These are phyloP conservation scores for Trichoderma virens DNA, from an alignment of 495 filamentous ascomycete genomes.

Conservation along the genomic window DNA sequence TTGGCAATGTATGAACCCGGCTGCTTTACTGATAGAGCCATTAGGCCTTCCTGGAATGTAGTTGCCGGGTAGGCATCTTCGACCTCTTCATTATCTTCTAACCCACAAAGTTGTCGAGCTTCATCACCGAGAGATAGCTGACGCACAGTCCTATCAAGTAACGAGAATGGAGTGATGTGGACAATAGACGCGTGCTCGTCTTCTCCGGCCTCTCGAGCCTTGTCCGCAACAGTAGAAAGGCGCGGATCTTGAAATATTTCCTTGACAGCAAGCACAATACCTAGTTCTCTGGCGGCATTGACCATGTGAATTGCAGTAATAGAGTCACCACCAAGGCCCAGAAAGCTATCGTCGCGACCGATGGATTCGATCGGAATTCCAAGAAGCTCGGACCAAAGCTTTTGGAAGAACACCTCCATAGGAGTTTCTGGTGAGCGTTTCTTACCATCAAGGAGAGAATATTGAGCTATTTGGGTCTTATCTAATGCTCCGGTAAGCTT, in stretches of 20 bases:
- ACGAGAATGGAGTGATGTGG: neutral
- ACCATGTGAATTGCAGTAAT: conserved; percentile 9
- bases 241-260: conserved; percentile 36
- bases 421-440: neutral
- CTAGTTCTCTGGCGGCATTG: neutral
- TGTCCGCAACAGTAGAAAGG: neutral
- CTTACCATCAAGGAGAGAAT: neutral
- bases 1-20: conserved; percentile 41
- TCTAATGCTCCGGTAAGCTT: neutral
- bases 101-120: neutral
- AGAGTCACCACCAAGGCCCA: conserved; percentile 25
- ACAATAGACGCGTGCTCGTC: neutral
- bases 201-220: neutral
- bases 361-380: conserved; percentile 19
- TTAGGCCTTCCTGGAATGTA: conserved; percentile 48
- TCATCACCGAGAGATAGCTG: neutral
- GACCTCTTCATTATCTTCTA: conserved; percentile 15
- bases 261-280: neutral
- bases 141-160: conserved; percentile 13
- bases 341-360: conserved; percentile 47
- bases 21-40: conserved; percentile 6
- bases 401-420: conserved; percentile 12
- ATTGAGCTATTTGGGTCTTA: neutral
- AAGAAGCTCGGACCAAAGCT: conserved; percentile 3
- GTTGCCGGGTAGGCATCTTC: conserved; percentile 52